Evolutionary conservation across 805 yeast species (phyloP).

Genomic region (Wickerhamiella siamensis): DNA sequence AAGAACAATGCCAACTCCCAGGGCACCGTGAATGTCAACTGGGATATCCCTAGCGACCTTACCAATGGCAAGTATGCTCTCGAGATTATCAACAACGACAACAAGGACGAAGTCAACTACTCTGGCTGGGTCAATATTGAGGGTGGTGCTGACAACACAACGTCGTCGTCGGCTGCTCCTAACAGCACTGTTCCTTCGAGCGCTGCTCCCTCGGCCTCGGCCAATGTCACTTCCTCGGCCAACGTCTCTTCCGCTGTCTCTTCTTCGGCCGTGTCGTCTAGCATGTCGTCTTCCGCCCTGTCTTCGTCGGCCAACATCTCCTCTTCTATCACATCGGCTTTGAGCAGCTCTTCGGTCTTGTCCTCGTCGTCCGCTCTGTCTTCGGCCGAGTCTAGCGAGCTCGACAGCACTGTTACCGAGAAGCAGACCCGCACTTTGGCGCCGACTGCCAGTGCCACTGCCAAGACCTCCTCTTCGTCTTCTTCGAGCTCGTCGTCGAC

Average conservation of each 20-base stretch:
- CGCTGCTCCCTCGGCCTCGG: conserved; percentile 5
- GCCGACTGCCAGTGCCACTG: neutral
- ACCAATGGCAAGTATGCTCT: conserved; percentile 25
- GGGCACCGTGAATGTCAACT: conserved; percentile 23
- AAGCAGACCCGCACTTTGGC: neutral
- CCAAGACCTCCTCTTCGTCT: neutral
- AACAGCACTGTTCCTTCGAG: conserved; percentile 6
- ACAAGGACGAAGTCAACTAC: conserved; percentile 24
- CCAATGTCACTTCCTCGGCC: conserved; percentile 7
- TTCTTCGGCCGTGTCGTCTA: neutral
- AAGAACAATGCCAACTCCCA: conserved; percentile 18
- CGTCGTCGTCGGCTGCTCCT: conserved; percentile 9
- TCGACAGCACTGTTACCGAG: neutral
- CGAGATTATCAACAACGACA: conserved; percentile 21
- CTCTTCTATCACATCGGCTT: conserved; percentile 2
- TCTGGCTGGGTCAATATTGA: conserved; percentile 22
- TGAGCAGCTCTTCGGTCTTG: neutral
- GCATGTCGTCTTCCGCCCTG: conserved; percentile 1
- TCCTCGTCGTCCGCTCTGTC: conserved; percentile 3
- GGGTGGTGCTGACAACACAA: conserved; percentile 13
- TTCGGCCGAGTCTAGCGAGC: neutral
- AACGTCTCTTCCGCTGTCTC: conserved; percentile 5
- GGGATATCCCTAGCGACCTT: conserved; percentile 25
- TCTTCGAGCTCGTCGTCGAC: conserved; percentile 3
- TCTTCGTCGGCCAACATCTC: conserved; percentile 6